A percentile compares a stretch with the other conserved stretches of the same genome.
These are phyloP conservation scores for Tolypocladium amazonense DNA, from an alignment of 2,329 filamentous ascomycete genomes.

Conservation along the genomic window DNA sequence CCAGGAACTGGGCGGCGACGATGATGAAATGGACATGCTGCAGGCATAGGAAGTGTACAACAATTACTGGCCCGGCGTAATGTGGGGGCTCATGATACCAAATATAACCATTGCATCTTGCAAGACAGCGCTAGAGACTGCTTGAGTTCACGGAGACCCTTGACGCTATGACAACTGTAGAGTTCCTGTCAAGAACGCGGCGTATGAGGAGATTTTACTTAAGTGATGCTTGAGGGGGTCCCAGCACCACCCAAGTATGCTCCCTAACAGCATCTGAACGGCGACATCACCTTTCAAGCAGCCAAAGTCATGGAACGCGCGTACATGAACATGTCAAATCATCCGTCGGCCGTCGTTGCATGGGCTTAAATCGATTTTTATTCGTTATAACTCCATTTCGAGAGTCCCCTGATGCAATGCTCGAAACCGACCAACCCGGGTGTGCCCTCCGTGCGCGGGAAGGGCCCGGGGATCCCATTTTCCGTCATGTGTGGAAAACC, in stretches of 20 bases:
- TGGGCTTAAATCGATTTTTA: conserved; percentile 28
- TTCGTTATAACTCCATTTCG: conserved; percentile 28
- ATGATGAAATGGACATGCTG: conserved; percentile 46
- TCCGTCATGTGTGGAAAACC: conserved; percentile 6
- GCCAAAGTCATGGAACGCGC: background rate
- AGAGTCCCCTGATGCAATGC: conserved; percentile 31
- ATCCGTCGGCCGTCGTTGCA: conserved; percentile 3
- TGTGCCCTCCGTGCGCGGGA: conserved; percentile 10
- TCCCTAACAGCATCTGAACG: background rate
- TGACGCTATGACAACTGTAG: background rate
- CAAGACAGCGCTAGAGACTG: background rate
- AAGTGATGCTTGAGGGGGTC: background rate
- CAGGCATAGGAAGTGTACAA: conserved; percentile 12
- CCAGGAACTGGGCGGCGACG: conserved; percentile 23
- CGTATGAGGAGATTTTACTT: background rate
- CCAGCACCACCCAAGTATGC: no score
- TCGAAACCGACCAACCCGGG: conserved; percentile 27
- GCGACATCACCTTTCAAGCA: background rate
- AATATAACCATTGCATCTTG: background rate
- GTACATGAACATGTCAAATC: background rate
- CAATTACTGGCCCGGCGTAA: background rate
- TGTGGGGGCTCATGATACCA: background rate
- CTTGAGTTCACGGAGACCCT: background rate
- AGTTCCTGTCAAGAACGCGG: background rate
- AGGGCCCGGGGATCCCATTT: conserved; percentile 3